Base-by-base conservation (phyloP, 202 grass and related monocot species). In the Panicum hallii region DNA sequence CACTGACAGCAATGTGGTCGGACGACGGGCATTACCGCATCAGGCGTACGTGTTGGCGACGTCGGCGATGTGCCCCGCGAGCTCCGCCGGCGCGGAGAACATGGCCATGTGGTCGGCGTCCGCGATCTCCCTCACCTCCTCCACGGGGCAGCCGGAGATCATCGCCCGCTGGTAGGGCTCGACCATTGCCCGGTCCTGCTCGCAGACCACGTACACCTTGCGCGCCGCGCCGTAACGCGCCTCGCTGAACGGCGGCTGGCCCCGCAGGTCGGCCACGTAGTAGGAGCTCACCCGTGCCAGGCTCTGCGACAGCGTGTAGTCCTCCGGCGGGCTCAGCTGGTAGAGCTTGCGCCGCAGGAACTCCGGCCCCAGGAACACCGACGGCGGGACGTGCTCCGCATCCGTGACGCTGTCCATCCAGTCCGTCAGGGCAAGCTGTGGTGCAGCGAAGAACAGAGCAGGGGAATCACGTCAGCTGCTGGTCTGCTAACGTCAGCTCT, bases 251-350 rank as follows among this genome's bases (percentile, higher is more conserved):
- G 90, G 88, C 38, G 83, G 70, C 63, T 41, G 43, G 52, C 17
- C 43, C 52, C 52, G 48, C 53, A 85, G 79, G 67, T 95, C 93
- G 20, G 65, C 80, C 1, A 75, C 42, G 79, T 92, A 94, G 74
- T 70, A 81, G 11, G 90, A 94, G 64, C 82, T 80, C 42, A 81
- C 45, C 26, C 93, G 77, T 2, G 84, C 26, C 67, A 94, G 69
- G 72, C 49, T 92, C 78, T 60, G 87, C 3, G 40, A 81, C 82
- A 92, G 79, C 49, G 86, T 90, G 46, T 89, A 75, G 76, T 95
- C 90, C 90, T 92, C 93, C 15, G 76, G 67, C 6, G 93, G 82
- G 82, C 75, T 90, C 3, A 85, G 86, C 38, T 95, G 82, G 83
- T 86, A 90, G 7, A 95, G 75, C 82, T 9, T 68, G 5, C 26